Evolutionary conservation across 2,329 filamentous ascomycete genomes (phyloP), one percentile per base, ranked within the genome.

Genomic region (Sporothrix pseudoabietina): DNA sequence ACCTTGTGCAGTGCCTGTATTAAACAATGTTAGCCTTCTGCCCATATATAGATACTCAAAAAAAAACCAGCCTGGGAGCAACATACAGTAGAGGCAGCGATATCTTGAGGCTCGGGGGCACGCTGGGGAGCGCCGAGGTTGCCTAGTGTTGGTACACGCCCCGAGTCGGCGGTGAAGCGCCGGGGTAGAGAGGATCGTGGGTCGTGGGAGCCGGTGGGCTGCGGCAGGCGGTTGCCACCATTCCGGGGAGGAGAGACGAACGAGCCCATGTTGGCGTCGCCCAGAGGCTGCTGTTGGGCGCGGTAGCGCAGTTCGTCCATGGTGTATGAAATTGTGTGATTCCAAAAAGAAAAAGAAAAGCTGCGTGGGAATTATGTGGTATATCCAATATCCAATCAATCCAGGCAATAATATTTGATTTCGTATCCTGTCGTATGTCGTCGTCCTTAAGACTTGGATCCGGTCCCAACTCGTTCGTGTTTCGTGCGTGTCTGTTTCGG

Each of bases 121-220:
- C 86, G 85, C 77, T 84, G 84, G 65, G 83, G 81, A 54, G 87
- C 86, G 3, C 44, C 44, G 80, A 94, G 83, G 75, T 88, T 87
- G 73, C 87, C 88, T 82, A 93, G 85, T 80, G 92, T 93, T 82
- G 92, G 91, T 83, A 95, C 85, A 87, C 94, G 88, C 83, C 93
- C 87, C 83, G 93, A 90, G 84, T 97, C 97, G 73, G 94, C 96
- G 76, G 95, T 98, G 84, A 98, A 98, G 80, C 95, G 92, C 79
- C 95, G 91, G 82, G 94, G 93, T 80, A 98, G 86, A 78, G 90
- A 90, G 76, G 89, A 89, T 82, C 94, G 90, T 77, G 88, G 88
- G 80, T 97, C 93, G 81, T 89, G 87, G 76, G 87, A 81, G 75
- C 85, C 81, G 73, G 85, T 83, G 76, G 87, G 85, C 77, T 87